Evolutionary conservation across 805 yeast species (phyloP), one percentile per base, ranked within the genome.

Genomic region (Yamadazyma scolyti): DNA sequence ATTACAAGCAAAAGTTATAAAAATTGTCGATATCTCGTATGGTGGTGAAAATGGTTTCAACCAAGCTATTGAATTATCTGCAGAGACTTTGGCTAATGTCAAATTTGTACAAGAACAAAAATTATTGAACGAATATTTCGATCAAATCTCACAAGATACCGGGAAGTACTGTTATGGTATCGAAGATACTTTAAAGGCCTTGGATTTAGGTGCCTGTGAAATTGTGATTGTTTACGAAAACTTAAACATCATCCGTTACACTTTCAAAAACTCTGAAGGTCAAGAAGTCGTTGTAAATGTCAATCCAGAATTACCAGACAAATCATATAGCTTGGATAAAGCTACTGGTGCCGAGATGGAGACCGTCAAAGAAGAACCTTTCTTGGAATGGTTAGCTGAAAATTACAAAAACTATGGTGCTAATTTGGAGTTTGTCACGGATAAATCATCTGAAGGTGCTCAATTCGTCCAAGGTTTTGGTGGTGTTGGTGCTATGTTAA

Each of bases 1-100:
- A 68, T 73, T 93, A 54, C 85, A 75, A 47, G 81, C 83, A 30
- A 89, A 88, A 64, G 79, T 93, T 50, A 75, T 93, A 40, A 86
- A 88, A 61, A 76, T 89, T 56, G 98, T 94, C 34, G 99, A 93
- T 71, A 84, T 93, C 35, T 89, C 97, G 3, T 93, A 93, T 55
- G 99, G 99, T 64, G 98, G 99, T 58, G 98, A 93, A 66, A 93
- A 93, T 59, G 99, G 99, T 27, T 93, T 93, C 73, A 93, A 93
- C 69, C 99, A 93, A 71, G 99, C 99, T 26, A 94, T 93, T 51
- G 98, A 93, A 65, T 73, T 93, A 47, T 84, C 97, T 19, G 96
- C 97, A 18, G 99, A 93, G 71, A 84, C 98, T 16, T 74, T 93
- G 54, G 83, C 97, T 29, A 93, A 90, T 59, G 99, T 93, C 47